Percentiles rank a stretch among this genome's conserved stretches.
These are phyloP conservation scores for Tylopilus sp. DNA, from an alignment of 1,284 basidiomycete species.

Conservation along the genomic window DNA sequence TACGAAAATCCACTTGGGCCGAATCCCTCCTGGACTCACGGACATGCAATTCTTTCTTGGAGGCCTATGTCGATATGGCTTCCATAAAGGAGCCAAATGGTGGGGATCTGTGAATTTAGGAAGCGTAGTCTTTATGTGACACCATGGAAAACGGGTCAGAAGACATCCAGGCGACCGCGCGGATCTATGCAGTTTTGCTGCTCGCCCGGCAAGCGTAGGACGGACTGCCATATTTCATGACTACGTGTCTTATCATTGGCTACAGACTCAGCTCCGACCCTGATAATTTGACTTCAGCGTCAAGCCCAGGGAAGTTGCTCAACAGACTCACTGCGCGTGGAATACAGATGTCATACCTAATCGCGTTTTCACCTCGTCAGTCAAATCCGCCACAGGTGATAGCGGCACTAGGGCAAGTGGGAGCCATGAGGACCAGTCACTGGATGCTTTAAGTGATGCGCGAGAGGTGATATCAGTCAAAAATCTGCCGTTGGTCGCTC, in stretches of 20 bases:
- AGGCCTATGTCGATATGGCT: constrained; percentile 62
- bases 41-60: constrained; percentile 55
- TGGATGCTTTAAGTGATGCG: constrained; percentile 48
- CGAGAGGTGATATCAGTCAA: constrained; percentile 57
- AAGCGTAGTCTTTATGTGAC: constrained; percentile 56
- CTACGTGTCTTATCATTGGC: constrained; percentile 8
- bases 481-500: constrained; percentile 25
- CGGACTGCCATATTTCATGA: neutral
- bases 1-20: constrained; percentile 38
- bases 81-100: constrained; percentile 41
- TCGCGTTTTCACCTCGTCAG: constrained; percentile 49
- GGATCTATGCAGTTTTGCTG: constrained; percentile 68
- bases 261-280: constrained; percentile 40
- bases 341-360: no score
- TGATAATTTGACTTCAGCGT: constrained; percentile 7
- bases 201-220: constrained; percentile 52
- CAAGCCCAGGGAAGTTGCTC: constrained; percentile 39
- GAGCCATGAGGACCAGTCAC: constrained; percentile 41
- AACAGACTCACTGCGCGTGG: constrained; percentile 47
- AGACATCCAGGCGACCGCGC: constrained; percentile 48
- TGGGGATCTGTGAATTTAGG: constrained; percentile 51
- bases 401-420: constrained; percentile 52
- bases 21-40: constrained; percentile 39
- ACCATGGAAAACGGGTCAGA: constrained; percentile 51
- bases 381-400: constrained; percentile 50